Percentiles rank a stretch among this genome's conserved stretches.
Evolutionary conservation across 1,139 yeast species (phyloP).

Genomic region (Entelexis paramagnoliae): DNA sequence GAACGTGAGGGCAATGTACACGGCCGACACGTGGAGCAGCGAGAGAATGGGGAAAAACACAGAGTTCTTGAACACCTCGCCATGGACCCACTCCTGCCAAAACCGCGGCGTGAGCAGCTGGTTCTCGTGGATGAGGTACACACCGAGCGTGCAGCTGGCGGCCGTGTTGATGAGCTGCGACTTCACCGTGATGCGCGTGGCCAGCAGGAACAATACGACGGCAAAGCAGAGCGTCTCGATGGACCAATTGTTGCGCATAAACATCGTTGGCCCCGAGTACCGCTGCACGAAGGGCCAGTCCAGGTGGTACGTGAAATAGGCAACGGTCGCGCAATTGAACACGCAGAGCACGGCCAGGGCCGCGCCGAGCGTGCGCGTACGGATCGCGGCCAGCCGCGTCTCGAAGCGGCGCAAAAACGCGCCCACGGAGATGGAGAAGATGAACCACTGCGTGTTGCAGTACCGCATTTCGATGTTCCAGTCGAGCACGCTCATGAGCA

Average conservation of each 20-base stretch:
- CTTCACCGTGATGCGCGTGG: constrained; percentile 2
- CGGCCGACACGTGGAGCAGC: not conserved
- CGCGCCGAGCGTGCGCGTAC: constrained; percentile 4
- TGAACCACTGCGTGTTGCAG: constrained; percentile 15
- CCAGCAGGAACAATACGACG: constrained; percentile 7
- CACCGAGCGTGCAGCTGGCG: constrained; percentile 16
- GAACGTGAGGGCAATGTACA: constrained; percentile 9
- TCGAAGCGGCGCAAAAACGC: constrained; percentile 14
- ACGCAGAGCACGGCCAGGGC: not conserved
- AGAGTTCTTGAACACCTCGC: not conserved
- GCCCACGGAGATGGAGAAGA: constrained; percentile 14
- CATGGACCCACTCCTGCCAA: constrained; percentile 9
- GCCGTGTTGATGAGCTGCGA: constrained; percentile 10
- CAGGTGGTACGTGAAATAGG: constrained; percentile 3
- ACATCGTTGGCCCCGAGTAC: constrained; percentile 7
- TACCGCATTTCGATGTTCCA: constrained; percentile 11
- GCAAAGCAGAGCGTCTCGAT: constrained; percentile 7
- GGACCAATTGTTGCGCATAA: constrained; percentile 15
- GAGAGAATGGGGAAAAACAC: constrained; percentile 9
- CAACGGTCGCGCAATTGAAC: constrained; percentile 7
- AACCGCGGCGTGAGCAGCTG: constrained; percentile 7
- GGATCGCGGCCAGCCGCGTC: not conserved
- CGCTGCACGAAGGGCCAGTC: constrained; percentile 5
- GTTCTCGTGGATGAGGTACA: constrained; percentile 17
- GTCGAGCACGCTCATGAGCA: constrained; percentile 3